Base-by-base conservation (phyloP, 139 green algal species). In the Desmodesmus armatus region DNA sequence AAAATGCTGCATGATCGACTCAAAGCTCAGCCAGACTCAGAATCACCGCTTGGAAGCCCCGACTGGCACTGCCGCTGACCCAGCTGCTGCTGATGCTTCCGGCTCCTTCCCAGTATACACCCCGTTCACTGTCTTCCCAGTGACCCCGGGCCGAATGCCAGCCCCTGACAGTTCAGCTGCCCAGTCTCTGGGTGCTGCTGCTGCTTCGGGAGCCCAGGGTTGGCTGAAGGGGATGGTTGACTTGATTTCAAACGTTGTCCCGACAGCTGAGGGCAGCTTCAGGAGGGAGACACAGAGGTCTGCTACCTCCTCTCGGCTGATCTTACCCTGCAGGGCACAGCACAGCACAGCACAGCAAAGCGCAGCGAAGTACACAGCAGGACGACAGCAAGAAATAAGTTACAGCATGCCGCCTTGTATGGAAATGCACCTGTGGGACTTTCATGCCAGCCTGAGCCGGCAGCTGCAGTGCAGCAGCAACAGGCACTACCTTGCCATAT, bases 161-260 rank as follows among this genome's bases (percentile, higher is more conserved):
- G 89, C 88, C 0, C 19, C 37, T 7, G 35, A 17, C 58, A 97
- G 63, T 53, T 88, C 39, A 1, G 67, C 65, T 2, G 9, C 29
- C 92, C 94, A 96, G 78, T 95, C 88, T 33, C 90, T 85, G 0
- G 65, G 41, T 44, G 85, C 27, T 58, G 37, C 76, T 25, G 41
- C 83, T 5, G 76, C 58, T 51, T 82, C 27, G 35, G 33, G 33
- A 15, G 60, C 41, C 85, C 89, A 98, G 0, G 93, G 90, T 81
- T 94, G 85, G 25, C 84, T 91, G 90, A 98, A 98, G 40, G 95
- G 94, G 44, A 96, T 82, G 0, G 93, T 95, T n/a, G 86, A 94
- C 40, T 92, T 95, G 43, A 99, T 87, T 90, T 99, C 96, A 91
- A 99, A 98, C 0, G 96, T 98, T 44, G 80, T 93, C 83, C 93